Percentiles rank a stretch among this genome's conserved stretches.
Conservation (phyloP, 306 rosid genomes). For the Vigna unguiculata region DNA sequence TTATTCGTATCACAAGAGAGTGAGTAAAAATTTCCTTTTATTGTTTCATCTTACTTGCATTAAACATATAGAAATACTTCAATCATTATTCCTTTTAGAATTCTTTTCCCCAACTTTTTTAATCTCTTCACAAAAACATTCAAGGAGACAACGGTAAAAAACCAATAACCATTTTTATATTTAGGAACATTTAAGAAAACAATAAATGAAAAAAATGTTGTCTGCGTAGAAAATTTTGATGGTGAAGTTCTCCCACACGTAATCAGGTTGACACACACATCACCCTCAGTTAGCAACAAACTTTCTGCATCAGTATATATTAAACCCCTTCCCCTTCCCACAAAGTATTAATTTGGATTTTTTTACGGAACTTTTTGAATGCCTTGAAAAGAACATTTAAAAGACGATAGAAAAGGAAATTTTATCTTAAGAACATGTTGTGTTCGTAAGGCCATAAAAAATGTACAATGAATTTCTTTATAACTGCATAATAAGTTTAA, state of each 20-base stretch:
- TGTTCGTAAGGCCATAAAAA: too few relatives aligned
- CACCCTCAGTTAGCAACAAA: too few relatives aligned
- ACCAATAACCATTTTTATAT: background rate
- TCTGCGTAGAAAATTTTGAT: too few relatives aligned
- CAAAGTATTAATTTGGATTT: too few relatives aligned
- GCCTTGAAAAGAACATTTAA: background rate
- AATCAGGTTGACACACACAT: too few relatives aligned
- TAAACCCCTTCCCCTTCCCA: too few relatives aligned
- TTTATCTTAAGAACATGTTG: too few relatives aligned
- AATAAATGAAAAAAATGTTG: background rate
- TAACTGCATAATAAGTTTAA: too few relatives aligned
- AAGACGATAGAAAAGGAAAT: background rate
- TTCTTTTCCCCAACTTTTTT: background rate
- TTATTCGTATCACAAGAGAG: background rate
- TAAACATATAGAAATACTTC: background rate
- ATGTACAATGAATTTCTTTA: too few relatives aligned
- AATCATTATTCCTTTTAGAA: background rate
- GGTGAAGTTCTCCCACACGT: too few relatives aligned
- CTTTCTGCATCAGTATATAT: too few relatives aligned
- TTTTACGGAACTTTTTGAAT: too few relatives aligned
- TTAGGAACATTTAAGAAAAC: background rate
- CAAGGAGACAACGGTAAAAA: background rate
- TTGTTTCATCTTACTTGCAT: conserved; percentile 33
- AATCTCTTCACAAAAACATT: background rate
- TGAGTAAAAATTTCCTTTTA: conserved; percentile 11